Evolutionary conservation across 2,329 filamentous ascomycete species (phyloP).

Genomic region (Dothideomycetidae sp.): DNA sequence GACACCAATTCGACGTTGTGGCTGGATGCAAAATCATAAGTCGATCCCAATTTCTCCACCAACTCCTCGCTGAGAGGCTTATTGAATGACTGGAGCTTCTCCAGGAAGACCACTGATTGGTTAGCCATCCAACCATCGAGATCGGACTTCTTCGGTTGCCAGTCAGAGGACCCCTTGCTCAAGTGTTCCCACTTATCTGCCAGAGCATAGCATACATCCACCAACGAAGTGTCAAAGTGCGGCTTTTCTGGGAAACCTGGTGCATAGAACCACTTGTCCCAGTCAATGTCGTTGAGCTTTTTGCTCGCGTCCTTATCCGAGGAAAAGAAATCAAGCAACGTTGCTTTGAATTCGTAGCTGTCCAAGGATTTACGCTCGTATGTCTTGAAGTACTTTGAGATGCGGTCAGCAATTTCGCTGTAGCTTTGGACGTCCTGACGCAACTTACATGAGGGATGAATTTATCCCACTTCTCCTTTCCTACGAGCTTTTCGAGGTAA

Average conservation of each 20-base stretch:
- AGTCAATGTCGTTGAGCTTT: constrained; percentile 63
- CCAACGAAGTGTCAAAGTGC: constrained; percentile 74
- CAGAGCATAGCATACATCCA: constrained; percentile 70
- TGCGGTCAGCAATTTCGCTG: constrained; percentile 5
- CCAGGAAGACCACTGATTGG: constrained; percentile 83
- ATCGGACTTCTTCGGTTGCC: constrained; percentile 53
- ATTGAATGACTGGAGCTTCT: constrained; percentile 56
- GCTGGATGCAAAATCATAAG: constrained; percentile 60
- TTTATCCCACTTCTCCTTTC: constrained; percentile 75
- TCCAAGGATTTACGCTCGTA: constrained; percentile 80
- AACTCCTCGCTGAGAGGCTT: constrained; percentile 49
- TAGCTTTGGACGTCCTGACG: neutral
- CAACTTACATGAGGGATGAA: constrained; percentile 65
- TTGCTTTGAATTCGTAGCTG: constrained; percentile 86
- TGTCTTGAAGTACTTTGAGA: constrained; percentile 57
- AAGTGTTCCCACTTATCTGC: constrained; percentile 64
- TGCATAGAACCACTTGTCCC: constrained; percentile 80
- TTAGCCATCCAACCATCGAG: constrained; percentile 65
- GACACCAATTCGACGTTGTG: constrained; percentile 76
- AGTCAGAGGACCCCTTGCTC: constrained; percentile 21
- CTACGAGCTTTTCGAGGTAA: constrained; percentile 72
- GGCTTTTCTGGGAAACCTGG: constrained; percentile 84
- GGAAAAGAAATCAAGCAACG: constrained; percentile 72
- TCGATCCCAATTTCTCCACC: constrained; percentile 56
- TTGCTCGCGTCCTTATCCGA: constrained; percentile 46